Evolutionary conservation across 2,329 filamentous ascomycete species (phyloP), one percentile per base, ranked within the genome.

Genomic region (Xylaria sp.): DNA sequence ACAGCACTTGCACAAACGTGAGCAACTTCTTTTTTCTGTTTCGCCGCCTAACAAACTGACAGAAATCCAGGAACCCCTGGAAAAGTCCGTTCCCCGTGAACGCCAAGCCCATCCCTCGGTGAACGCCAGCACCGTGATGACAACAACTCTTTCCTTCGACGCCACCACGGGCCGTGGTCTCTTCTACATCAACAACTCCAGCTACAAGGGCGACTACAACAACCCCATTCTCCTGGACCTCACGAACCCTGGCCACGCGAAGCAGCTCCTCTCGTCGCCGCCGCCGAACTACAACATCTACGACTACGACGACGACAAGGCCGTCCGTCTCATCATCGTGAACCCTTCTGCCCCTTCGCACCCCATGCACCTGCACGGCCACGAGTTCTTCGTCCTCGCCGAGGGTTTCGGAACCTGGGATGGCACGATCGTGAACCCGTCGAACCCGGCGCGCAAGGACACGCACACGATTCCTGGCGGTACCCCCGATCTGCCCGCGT

Each of bases 381-480:
- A 19, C 1, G 52, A 37, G 11, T 54, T 54, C 23, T 54, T 42
- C 39, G 19, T 46, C 3, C 19, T 54, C 5, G 52, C 52, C 8
- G 52, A 54, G 6, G 52, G 52, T 5, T 2, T 16, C 3, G 52
- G 52, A 9, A n/a, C 72, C 62, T 53, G 54, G 54, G 16, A 69
- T 60, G 35, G 58, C 59, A 18, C 65, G 73, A 3, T 74, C 72
- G 54, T 71, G 70, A 54, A 54, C 35, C 42, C 39, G 3, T 59
- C 70, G 54, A 82, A 81, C 61, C 79, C 37, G 11, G 37, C 37
- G 4, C 37, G 37, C 37, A 42, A 42, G 11, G 37, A 42, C 37
- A 42, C 37, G 8, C 37, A 42, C 11, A 9, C 8, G 3, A 42
- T 42, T 1, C 37, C 37, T 42, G 11, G 37, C 37, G 37, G 37